Base-by-base conservation (phyloP, 306 rosid species). In the Aeschynomene evenia region DNA sequence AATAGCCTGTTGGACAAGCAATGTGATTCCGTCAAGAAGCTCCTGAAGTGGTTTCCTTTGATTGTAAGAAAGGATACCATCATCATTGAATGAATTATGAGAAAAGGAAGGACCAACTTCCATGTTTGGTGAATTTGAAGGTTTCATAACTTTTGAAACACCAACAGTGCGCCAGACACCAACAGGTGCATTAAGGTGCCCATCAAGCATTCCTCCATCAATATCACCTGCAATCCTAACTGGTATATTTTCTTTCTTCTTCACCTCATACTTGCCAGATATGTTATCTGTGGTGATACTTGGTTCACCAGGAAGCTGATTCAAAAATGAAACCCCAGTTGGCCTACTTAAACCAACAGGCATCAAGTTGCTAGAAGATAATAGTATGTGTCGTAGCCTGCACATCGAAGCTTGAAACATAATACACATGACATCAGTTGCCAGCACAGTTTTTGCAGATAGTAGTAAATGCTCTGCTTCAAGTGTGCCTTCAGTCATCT, bases 131-230 rank as follows among this genome's bases (percentile, higher is more conserved):
- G 98, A 87, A 80, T 72, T 90, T 40, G 85, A 77, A 68, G 96
- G 79, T 76, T 85, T 94, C 52, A 89, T 65, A 64, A 77, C 86
- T 78, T 90, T 85, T 37, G 98, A 81, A 87, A 85, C 88, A 46
- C 89, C 94, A 55, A 87, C 96, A 40, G 96, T 63, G 70, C 97
- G 95, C 99, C 99, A 94, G 60, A 94, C 97, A 70, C 99, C 97
- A 74, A 91, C 94, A 75, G 96, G 97, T 7, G 95, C 92, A 83
- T 80, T 88, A 64, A 78, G 80, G 71, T 88, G 99, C 49, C 99
- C 99, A 75, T 94, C 97, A 43, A 85, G 84, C 76, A 87, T 57
- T 72, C 97, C 96, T 62, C 89, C 92, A 71, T 88, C 97, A 82
- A 81, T 73, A 78, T 94, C 97, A 59, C 97, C 99, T 18, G 97